Evolutionary conservation across 1,284 basidiomycete genomes (phyloP).

Genomic region (Bondarzewia mesenterica): DNA sequence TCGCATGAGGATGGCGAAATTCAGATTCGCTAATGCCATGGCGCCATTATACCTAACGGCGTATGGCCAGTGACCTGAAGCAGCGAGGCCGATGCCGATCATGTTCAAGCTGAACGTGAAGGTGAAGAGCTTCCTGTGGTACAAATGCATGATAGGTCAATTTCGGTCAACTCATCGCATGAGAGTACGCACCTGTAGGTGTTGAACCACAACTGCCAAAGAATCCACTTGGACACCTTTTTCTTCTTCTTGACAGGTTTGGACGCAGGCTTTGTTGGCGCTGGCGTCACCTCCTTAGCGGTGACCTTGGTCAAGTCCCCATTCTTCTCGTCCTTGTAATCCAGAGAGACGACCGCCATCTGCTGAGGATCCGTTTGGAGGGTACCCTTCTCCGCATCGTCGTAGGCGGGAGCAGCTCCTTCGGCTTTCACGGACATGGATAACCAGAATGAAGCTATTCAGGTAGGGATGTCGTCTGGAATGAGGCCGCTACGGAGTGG

Average conservation of each 20-base stretch:
- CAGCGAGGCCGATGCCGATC: conserved; percentile 50
- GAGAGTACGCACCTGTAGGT: conserved; percentile 43
- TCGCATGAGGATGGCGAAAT: conserved; percentile 44
- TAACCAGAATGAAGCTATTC: neutral
- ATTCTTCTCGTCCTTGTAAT: conserved; percentile 7
- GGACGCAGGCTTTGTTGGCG: conserved; percentile 20
- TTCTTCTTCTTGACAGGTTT: conserved; percentile 25
- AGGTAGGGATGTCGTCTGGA: neutral
- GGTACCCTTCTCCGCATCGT: conserved; percentile 53
- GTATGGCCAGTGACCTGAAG: conserved; percentile 59
- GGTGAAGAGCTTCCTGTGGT: conserved; percentile 8
- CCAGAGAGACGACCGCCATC: conserved; percentile 16
- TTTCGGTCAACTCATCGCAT: neutral
- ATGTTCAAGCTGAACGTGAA: conserved; percentile 37
- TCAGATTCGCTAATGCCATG: conserved; percentile 48
- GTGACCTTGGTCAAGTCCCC: neutral
- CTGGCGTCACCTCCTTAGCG: conserved; percentile 17
- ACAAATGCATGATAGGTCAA: neutral
- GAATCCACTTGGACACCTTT: conserved; percentile 48
- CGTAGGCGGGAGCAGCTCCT: conserved; percentile 29
- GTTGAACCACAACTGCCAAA: conserved; percentile 61
- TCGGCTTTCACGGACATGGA: conserved; percentile 7
- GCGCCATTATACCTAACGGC: conserved; percentile 50
- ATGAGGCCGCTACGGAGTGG: neutral
- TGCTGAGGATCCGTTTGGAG: conserved; percentile 24